phyloP scores from a whole-genome alignment of 1,139 yeast species.

The Suhomyces coccinellae region DNA sequence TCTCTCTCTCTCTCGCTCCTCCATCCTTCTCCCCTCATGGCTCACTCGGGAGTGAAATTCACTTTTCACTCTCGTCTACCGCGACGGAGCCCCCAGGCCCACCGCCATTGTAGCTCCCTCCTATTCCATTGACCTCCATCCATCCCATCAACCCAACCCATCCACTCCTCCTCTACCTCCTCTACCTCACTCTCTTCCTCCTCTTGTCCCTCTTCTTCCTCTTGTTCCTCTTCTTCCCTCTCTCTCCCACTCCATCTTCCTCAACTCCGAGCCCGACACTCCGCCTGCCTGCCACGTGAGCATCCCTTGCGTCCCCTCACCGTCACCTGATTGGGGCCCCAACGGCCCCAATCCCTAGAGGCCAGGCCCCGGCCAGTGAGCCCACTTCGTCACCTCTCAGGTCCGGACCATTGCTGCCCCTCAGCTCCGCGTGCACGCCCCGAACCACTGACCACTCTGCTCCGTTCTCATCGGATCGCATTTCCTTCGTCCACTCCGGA shows the following conservation, averaged over 20 bases:
- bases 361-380: no score
- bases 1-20: no score
- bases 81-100: no score
- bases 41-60: no score
- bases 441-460: not conserved
- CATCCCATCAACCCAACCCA: no score
- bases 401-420: not conserved
- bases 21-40: no score
- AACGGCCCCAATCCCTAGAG: no score
- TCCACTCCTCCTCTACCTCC: not conserved
- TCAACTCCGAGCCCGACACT: not conserved
- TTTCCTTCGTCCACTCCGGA: constrained; percentile 5
- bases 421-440: not conserved
- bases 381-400: no score
- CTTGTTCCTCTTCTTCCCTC: not conserved
- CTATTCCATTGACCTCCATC: no score
- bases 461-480: constrained; percentile 2
- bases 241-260: not conserved
- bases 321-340: constrained; percentile 1
- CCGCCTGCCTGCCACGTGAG: not conserved
- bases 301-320: constrained; percentile 5
- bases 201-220: not conserved
- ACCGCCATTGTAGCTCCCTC: no score
- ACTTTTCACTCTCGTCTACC: no score
- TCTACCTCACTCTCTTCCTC: not conserved